These are phyloP conservation scores for Citrus trifoliata DNA, from an alignment of 345 rosid genomes.

Conservation along the genomic window DNA sequence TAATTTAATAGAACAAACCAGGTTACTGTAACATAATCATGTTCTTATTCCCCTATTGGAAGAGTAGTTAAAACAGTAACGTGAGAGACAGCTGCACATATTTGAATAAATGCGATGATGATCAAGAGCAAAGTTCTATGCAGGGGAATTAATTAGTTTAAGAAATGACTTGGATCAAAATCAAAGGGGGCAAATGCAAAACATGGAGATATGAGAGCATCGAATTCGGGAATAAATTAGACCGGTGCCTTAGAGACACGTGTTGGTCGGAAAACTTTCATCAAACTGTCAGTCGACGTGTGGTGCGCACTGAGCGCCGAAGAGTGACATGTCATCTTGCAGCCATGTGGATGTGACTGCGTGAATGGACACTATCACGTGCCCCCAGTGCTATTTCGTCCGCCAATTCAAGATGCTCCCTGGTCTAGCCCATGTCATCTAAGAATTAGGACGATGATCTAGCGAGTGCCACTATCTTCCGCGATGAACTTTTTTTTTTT, in stretches of 20 bases:
- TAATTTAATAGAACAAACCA: neutral
- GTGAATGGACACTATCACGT: constrained; percentile 31
- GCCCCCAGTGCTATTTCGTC: neutral
- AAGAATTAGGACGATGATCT: no score
- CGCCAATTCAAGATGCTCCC: neutral
- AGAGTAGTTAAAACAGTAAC: neutral
- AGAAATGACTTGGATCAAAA: neutral
- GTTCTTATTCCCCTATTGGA: no score
- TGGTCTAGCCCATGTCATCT: no score
- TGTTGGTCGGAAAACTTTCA: constrained; percentile 39
- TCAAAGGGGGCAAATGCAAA: neutral
- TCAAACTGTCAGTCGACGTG: constrained; percentile 7
- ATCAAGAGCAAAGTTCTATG: neutral
- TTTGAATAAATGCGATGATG: neutral
- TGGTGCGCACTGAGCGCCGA: neutral
- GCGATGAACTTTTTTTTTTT: no score
- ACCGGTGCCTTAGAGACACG: constrained; percentile 49
- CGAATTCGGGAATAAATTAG: neutral
- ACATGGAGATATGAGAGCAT: neutral
- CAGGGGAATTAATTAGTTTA: neutral
- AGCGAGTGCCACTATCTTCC: no score
- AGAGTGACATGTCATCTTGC: constrained; percentile 13
- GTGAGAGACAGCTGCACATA: neutral
- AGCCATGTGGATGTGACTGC: neutral
- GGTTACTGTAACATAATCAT: no score